phyloP scores from a whole-genome alignment of 768 basidiomycete genomes.

The Amanita brunnescens region DNA sequence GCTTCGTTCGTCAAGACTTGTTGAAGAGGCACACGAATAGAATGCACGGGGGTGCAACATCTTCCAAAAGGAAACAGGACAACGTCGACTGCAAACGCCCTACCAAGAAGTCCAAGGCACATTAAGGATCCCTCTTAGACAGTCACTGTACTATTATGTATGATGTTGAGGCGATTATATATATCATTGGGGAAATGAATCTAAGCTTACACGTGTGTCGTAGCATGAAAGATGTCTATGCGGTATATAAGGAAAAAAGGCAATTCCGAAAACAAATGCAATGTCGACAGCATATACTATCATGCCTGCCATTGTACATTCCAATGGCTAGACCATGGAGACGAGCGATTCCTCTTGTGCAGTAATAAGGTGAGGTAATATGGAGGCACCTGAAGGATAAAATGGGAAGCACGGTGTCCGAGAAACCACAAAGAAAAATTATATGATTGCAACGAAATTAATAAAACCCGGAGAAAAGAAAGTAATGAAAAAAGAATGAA shows the following conservation, averaged over 20 bases:
- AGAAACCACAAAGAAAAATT: not conserved
- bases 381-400: not conserved
- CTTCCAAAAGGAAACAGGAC: not conserved
- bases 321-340: not conserved
- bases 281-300: not conserved
- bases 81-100: not conserved
- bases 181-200: constrained; percentile 2
- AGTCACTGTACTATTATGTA: not conserved
- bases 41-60: constrained; percentile 33
- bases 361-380: not conserved
- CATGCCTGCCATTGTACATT: not conserved
- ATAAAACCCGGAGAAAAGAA: not conserved
- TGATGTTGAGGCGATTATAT: not conserved
- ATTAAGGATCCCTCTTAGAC: not conserved
- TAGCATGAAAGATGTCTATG: constrained; percentile 4
- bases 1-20: constrained; percentile 62
- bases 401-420: not conserved
- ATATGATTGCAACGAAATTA: constrained; percentile 2
- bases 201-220: constrained; percentile 6
- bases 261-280: constrained; percentile 1
- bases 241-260: not conserved
- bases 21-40: constrained; percentile 57
- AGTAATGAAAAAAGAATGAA: not conserved
- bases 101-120: not conserved
- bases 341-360: not conserved